Evolutionary conservation across 306 rosid genomes (phyloP).

Genomic region (Lotus japonicus): DNA sequence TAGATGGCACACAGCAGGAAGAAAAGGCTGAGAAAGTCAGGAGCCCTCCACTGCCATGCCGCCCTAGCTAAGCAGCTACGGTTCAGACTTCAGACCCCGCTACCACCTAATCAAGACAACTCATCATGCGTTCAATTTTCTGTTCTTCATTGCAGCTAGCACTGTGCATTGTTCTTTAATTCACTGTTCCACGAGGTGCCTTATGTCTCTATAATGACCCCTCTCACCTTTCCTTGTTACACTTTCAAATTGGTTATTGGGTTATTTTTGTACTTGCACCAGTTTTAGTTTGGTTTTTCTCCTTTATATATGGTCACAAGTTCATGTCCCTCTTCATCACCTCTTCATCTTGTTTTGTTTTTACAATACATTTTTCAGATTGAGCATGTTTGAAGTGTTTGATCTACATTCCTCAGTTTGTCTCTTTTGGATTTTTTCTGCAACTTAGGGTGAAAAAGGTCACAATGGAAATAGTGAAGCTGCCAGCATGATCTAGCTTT

Average conservation of each 20-base stretch:
- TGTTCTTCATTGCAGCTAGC: constrained; percentile 13
- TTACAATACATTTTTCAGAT: too few species aligned
- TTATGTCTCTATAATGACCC: constrained; percentile 5
- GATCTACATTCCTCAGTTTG: not conserved
- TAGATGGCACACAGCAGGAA: not conserved
- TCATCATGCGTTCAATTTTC: constrained; percentile 11
- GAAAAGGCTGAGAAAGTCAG: constrained; percentile 3
- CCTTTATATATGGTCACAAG: too few species aligned
- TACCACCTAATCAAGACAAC: constrained; percentile 19
- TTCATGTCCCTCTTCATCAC: too few species aligned
- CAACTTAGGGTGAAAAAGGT: not conserved
- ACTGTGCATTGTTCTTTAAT: constrained; percentile 23
- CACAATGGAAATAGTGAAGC: constrained; percentile 94
- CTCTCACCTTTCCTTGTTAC: not conserved
- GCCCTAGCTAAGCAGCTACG: constrained; percentile 28
- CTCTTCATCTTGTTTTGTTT: too few species aligned
- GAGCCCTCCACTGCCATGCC: constrained; percentile 40
- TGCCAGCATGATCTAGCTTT: constrained; percentile 97
- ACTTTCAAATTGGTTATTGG: too few species aligned
- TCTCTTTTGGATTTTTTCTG: not conserved
- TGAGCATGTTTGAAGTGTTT: not conserved
- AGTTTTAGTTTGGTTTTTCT: too few species aligned
- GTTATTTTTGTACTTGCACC: too few species aligned
- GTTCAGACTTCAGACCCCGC: not conserved
- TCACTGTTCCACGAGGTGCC: constrained; percentile 27